A percentile compares a stretch with the other conserved stretches of the same genome.
Conservation (phyloP, 345 rosid species). For the Brassica juncea region DNA sequence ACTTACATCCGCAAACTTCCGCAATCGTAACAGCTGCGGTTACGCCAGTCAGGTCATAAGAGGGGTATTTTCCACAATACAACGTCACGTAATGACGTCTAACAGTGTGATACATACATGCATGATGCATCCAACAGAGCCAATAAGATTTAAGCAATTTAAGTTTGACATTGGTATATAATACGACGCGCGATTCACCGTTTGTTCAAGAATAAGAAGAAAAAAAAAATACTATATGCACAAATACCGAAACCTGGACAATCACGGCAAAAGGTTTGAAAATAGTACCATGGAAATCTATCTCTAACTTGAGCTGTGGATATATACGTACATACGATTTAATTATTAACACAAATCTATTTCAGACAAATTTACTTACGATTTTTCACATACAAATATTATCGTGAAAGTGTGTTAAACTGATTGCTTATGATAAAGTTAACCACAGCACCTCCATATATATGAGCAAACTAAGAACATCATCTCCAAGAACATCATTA, state of each 20-base stretch:
- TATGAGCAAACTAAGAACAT: no score
- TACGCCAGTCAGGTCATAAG: no score
- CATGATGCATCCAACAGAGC: slow-evolving; percentile 2
- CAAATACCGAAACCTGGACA: neutral
- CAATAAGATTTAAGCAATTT: neutral
- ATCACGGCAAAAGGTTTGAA: neutral
- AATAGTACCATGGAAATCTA: neutral
- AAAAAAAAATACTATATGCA: neutral
- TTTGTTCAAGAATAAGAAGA: neutral
- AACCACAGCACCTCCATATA: no score
- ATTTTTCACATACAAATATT: no score
- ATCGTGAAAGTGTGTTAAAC: no score
- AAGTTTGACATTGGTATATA: neutral
- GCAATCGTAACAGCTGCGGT: no score
- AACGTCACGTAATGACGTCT: neutral
- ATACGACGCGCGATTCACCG: neutral
- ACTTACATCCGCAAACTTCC: no score
- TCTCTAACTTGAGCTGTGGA: neutral
- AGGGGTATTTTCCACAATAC: slow-evolving; percentile 13
- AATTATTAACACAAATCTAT: no score
- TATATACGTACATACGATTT: no score
- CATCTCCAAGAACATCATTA: no score
- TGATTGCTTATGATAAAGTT: no score
- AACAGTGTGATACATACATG: slow-evolving; percentile 7
- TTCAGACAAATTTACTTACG: no score